Conservation (phyloP, 352 stramenopile genomes). For the Phytophthora ohioensis region DNA sequence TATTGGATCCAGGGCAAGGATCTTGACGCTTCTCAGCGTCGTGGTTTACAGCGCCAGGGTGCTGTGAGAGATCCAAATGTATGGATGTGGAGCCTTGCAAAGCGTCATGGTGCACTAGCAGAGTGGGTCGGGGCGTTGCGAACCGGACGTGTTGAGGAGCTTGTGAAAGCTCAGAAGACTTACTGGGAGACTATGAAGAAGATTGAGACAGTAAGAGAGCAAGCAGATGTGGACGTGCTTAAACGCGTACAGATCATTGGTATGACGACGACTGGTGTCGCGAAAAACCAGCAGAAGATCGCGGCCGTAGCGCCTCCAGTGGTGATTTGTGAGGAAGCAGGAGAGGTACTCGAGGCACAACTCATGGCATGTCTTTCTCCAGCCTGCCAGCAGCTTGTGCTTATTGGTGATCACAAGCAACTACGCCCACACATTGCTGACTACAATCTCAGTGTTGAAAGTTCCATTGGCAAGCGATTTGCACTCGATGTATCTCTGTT, state of each 20-base stretch:
- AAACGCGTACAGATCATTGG: slow-evolving; percentile 69
- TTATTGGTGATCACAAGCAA: slow-evolving; percentile 92
- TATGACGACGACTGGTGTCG: slow-evolving; percentile 86
- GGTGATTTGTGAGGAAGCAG: slow-evolving; percentile 91
- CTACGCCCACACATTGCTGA: slow-evolving; percentile 80
- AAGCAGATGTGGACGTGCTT: slow-evolving; percentile 43
- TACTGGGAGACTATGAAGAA: slow-evolving; percentile 44
- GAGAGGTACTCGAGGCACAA: slow-evolving; percentile 86
- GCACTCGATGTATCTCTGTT: slow-evolving; percentile 87
- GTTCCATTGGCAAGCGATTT: slow-evolving; percentile 53
- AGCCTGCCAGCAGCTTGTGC: slow-evolving; percentile 79
- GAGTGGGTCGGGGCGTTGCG: slow-evolving; percentile 35
- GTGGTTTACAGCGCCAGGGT: background rate
- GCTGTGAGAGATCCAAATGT: slow-evolving; percentile 32
- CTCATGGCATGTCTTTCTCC: slow-evolving; percentile 66
- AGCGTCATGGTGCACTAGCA: slow-evolving; percentile 34
- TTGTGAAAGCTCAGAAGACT: slow-evolving; percentile 41
- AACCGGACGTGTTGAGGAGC: slow-evolving; percentile 26
- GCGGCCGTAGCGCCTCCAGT: slow-evolving; percentile 61
- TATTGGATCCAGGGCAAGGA: slow-evolving; percentile 53
- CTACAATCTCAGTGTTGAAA: slow-evolving; percentile 75
- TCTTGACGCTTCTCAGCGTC: slow-evolving; percentile 13
- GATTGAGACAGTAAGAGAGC: slow-evolving; percentile 38
- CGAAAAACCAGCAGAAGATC: slow-evolving; percentile 75
- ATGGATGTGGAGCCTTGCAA: slow-evolving; percentile 41